phyloP scores from a whole-genome alignment of 768 basidiomycete species.

The Lactifluus subvellereus region DNA sequence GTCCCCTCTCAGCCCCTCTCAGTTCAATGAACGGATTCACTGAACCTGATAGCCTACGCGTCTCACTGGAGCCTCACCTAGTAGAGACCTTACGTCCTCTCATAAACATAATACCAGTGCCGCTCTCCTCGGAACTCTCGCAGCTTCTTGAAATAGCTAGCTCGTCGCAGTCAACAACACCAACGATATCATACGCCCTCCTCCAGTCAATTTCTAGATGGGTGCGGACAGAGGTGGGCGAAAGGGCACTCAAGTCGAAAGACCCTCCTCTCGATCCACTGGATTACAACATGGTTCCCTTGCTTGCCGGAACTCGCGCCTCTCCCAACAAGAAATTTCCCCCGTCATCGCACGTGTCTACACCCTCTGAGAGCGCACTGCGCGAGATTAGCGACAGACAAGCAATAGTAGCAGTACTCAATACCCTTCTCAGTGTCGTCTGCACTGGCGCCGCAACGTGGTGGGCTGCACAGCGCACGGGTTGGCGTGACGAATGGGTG shows the following conservation, averaged over 20 bases:
- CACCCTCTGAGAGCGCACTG: conserved; percentile 43
- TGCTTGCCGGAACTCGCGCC: conserved; percentile 74
- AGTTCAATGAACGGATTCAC: not conserved
- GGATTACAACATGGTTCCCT: conserved; percentile 62
- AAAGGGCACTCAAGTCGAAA: conserved; percentile 33
- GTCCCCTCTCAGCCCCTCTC: not conserved
- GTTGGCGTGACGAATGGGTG: conserved; percentile 75
- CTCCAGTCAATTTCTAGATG: conserved; percentile 60
- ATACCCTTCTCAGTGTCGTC: conserved; percentile 62
- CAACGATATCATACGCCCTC: conserved; percentile 56
- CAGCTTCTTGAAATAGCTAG: conserved; percentile 32
- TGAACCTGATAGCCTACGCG: conserved; percentile 38
- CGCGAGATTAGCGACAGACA: conserved; percentile 50
- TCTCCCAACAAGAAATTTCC: conserved; percentile 72
- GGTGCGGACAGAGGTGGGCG: conserved; percentile 52
- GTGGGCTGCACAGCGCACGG: conserved; percentile 61
- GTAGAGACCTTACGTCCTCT: conserved; percentile 44
- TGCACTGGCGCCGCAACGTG: conserved; percentile 64
- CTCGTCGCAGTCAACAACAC: not conserved
- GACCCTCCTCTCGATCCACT: conserved; percentile 44
- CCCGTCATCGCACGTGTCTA: conserved; percentile 36
- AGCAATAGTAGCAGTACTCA: conserved; percentile 62
- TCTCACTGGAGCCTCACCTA: conserved; percentile 68
- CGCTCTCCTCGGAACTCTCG: conserved; percentile 39
- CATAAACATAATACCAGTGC: conserved; percentile 39